Evolutionary conservation across 768 basidiomycete genomes (phyloP), one percentile per base, ranked within the genome.

Genomic region (Naematelia aurantialba): DNA sequence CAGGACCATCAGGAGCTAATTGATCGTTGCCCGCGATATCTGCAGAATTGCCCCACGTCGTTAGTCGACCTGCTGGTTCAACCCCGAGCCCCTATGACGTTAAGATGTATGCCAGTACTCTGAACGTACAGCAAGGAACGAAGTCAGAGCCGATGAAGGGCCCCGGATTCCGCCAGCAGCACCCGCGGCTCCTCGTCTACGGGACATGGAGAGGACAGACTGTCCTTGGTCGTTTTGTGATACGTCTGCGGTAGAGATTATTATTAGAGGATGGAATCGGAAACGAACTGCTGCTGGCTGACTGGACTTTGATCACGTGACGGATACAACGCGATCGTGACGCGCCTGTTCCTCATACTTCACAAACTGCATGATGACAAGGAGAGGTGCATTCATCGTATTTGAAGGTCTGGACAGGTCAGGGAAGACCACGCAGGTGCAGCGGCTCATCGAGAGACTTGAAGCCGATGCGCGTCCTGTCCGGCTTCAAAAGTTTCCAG

Each of bases 341-440:
- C 50, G 50, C 50, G 50, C 1, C 24, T 21, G 5, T 26, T 19
- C 24, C 25, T 14, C 3, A 13, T 31, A 30, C 1, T 39, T n/a
- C 14, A 55, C 30, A 22, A 42, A 11, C 14, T 24, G 22, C 12
- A 3, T 30, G 29, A 22, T 30, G 54, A n/a, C 29, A n/a, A 10
- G 29, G 19, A 34, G 76, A 49, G 89, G 89, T 0, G 82, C 87
- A 5, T 92, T 98, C 78, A 87, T 97, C 72, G 92, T 91, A 34
- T 82, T 97, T 52, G 93, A 97, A 77, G 96, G 94, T 13, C 84
- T 98, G n/a, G 94, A 98, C 75, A 82, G 89, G 61, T 91, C 89
- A 0, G 96, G 96, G 14, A 98, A 98, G 76, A 89, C 87, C 29
- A 99, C 92, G 0, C 94, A 97, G 72, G 85, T 86, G 0, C 78